phyloP scores from a whole-genome alignment of 305 asterid genomes.

The Ilex paraguariensis region DNA sequence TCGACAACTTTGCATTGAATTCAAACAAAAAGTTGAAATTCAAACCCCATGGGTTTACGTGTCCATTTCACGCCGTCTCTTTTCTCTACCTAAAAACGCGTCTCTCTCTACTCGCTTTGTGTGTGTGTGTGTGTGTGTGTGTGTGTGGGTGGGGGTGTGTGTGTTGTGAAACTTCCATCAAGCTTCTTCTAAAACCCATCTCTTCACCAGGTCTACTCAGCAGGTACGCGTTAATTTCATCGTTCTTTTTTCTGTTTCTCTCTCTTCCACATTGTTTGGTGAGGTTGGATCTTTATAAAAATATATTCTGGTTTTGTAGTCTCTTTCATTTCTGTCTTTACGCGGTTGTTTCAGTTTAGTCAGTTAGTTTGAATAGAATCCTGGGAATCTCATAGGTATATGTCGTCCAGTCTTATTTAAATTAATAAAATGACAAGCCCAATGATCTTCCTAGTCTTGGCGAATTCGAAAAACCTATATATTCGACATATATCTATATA shows the following conservation, averaged over 20 bases:
- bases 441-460: too few species aligned
- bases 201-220: slow-evolving; percentile 13
- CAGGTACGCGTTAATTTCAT: slow-evolving; percentile 34
- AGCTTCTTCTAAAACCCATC: neutral
- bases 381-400: neutral
- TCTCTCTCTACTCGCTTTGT: too few species aligned
- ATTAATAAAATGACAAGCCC: neutral
- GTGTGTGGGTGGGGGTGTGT: too few species aligned
- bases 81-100: too few species aligned
- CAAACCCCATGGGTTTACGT: too few species aligned
- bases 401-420: neutral
- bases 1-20: too few species aligned
- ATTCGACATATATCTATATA: slow-evolving; percentile 8
- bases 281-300: slow-evolving; percentile 3
- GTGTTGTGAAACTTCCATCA: neutral
- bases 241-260: neutral
- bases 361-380: slow-evolving; percentile 1
- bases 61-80: too few species aligned
- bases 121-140: too few species aligned
- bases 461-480: slow-evolving; percentile 2
- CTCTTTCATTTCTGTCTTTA: slow-evolving; percentile 22
- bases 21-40: too few species aligned
- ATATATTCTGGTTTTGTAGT: slow-evolving; percentile 8
- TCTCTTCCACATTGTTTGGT: neutral
- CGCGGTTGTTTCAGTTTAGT: slow-evolving; percentile 32